Conservation (phyloP, 345 rosid species). For the Populus simonii region DNA sequence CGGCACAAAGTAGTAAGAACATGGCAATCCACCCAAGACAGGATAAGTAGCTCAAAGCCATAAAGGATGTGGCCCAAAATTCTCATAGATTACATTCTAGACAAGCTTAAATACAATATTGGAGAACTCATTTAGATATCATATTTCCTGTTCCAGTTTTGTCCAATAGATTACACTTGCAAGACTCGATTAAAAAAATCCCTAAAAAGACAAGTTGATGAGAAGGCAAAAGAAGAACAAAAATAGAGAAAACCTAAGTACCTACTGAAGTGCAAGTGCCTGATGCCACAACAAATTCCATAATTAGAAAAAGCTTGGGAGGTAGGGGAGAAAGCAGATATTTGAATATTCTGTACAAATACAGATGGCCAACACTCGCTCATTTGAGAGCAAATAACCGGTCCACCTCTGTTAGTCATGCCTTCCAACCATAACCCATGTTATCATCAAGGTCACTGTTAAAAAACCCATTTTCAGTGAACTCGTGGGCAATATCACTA, state of each 20-base stretch:
- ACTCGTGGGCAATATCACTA: conserved; percentile 62
- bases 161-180: conserved; percentile 61
- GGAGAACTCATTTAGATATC: conserved; percentile 16
- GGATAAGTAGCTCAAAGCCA: background rate
- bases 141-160: conserved; percentile 34
- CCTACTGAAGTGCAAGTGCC: conserved; percentile 32
- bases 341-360: conserved; percentile 46
- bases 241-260: conserved; percentile 17
- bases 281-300: conserved; percentile 44
- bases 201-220: background rate
- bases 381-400: conserved; percentile 15
- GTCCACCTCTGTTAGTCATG: conserved; percentile 35
- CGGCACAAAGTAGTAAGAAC: background rate
- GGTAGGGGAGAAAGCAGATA: conserved; percentile 21
- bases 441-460: conserved; percentile 62
- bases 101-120: background rate
- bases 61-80: background rate
- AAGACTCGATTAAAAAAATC: conserved; percentile 15
- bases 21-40: background rate
- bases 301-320: conserved; percentile 13
- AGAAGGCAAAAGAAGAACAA: background rate
- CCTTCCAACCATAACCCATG: conserved; percentile 70
- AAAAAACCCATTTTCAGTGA: conserved; percentile 59
- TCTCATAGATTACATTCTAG: background rate
- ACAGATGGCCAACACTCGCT: conserved; percentile 19